phyloP scores from a whole-genome alignment of 2,329 filamentous ascomycete genomes.

The Colletotrichum filicis region DNA sequence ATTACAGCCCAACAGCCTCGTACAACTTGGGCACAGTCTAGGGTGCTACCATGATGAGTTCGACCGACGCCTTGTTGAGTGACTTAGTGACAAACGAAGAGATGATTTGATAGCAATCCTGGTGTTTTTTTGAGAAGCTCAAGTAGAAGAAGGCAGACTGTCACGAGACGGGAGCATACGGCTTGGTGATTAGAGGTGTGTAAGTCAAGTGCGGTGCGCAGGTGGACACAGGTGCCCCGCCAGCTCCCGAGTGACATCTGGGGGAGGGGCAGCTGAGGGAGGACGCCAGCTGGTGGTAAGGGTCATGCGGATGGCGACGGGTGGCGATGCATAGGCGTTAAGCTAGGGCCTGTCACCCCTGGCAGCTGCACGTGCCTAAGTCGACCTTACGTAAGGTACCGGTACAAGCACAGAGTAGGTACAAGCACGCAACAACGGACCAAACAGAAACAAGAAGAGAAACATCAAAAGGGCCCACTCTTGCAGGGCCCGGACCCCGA shows the following conservation, averaged over 20 bases:
- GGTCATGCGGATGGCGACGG: neutral
- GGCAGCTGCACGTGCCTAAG: too few relatives aligned
- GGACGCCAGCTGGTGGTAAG: neutral
- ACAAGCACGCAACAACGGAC: slow-evolving; percentile 13
- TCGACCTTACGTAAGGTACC: neutral
- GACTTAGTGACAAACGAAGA: neutral
- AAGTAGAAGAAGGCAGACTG: neutral
- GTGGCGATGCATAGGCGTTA: neutral
- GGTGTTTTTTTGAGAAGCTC: neutral
- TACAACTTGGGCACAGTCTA: neutral
- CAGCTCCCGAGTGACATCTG: neutral
- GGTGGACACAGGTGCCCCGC: neutral
- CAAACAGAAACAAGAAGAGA: slow-evolving; percentile 20
- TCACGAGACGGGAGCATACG: neutral
- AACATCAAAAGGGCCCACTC: slow-evolving; percentile 3
- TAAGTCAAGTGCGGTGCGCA: slow-evolving; percentile 7
- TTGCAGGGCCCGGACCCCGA: slow-evolving; percentile 19
- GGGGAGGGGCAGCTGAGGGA: neutral
- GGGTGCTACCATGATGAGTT: neutral
- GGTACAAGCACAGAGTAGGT: neutral
- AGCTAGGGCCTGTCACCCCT: neutral
- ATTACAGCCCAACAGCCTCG: neutral
- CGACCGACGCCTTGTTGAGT: neutral
- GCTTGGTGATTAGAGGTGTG: neutral
- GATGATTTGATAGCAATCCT: neutral